Evolutionary conservation across 202 grass and related monocot species (phyloP).

Genomic region (Setaria viridis): DNA sequence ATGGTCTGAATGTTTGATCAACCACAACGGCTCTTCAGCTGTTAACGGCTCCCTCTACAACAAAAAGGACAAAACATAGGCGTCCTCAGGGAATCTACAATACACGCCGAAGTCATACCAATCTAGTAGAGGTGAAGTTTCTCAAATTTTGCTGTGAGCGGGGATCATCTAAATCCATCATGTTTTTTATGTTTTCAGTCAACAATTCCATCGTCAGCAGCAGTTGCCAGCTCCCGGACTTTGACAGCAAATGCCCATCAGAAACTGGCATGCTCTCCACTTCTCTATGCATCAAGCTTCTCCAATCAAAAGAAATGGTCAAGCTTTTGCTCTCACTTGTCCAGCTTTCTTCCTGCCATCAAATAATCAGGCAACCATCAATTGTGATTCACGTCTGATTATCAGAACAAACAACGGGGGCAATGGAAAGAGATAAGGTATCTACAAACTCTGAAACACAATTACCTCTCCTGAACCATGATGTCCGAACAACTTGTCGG

Average conservation of each 20-base stretch:
- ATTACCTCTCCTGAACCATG: conserved; percentile 88
- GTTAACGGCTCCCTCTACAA: conserved; percentile 33
- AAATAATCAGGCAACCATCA: conserved; percentile 22
- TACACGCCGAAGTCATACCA: not conserved
- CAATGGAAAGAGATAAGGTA: not conserved
- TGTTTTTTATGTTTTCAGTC: not conserved
- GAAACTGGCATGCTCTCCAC: not conserved
- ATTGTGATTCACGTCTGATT: not conserved
- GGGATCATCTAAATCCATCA: not conserved
- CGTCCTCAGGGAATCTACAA: conserved; percentile 9
- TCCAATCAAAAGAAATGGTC: not conserved
- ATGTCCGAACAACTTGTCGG: conserved; percentile 78
- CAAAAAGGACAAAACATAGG: not conserved
- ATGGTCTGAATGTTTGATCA: not conserved
- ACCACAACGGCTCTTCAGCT: conserved; percentile 24
- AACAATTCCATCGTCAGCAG: conserved; percentile 36
- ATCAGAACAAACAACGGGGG: conserved; percentile 23
- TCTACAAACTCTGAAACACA: not conserved
- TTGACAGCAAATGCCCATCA: not conserved
- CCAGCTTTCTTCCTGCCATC: conserved; percentile 52
- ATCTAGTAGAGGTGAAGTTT: conserved; percentile 9
- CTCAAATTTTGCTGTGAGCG: not conserved
- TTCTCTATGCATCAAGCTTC: not conserved
- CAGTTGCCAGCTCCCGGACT: not conserved
- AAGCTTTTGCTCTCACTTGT: conserved; percentile 33